Evolutionary conservation across 306 rosid genomes (phyloP).

Genomic region (Nissolia schottii): DNA sequence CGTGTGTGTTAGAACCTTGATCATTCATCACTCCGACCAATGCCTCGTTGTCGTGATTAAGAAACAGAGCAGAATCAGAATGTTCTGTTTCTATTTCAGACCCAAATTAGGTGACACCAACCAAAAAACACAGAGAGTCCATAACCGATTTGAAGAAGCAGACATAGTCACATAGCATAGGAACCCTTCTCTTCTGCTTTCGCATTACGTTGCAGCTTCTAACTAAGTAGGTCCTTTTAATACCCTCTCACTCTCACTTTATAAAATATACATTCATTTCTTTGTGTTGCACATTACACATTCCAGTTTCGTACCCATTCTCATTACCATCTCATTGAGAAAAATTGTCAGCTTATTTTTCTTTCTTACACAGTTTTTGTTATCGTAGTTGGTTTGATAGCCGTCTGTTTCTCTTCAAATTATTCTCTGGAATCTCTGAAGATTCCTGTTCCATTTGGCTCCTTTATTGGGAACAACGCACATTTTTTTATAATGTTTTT

Average conservation of each 20-base stretch:
- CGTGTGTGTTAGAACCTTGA: too few species aligned
- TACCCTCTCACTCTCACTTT: not conserved
- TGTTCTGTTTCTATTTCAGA: too few species aligned
- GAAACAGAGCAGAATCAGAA: too few species aligned
- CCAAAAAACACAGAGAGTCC: too few species aligned
- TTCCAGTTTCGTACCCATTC: too few species aligned
- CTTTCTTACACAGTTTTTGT: not conserved
- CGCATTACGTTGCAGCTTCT: not conserved
- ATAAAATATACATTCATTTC: not conserved
- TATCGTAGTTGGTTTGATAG: not conserved
- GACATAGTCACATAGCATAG: too few species aligned
- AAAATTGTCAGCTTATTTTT: not conserved
- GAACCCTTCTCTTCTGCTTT: not conserved
- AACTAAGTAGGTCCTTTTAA: not conserved
- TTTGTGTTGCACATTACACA: not conserved
- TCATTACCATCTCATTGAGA: not conserved
- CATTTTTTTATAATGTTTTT: not conserved
- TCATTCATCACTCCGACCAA: too few species aligned
- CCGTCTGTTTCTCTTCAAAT: not conserved
- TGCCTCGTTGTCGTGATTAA: too few species aligned
- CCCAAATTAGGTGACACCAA: too few species aligned
- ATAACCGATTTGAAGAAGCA: too few species aligned
- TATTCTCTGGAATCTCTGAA: slow-evolving; percentile 16
- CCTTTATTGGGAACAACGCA: slow-evolving; percentile 14
- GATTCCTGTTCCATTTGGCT: slow-evolving; percentile 14